phyloP scores from a whole-genome alignment of 129 eudicot species.

The Heracleum sosnowskyi region DNA sequence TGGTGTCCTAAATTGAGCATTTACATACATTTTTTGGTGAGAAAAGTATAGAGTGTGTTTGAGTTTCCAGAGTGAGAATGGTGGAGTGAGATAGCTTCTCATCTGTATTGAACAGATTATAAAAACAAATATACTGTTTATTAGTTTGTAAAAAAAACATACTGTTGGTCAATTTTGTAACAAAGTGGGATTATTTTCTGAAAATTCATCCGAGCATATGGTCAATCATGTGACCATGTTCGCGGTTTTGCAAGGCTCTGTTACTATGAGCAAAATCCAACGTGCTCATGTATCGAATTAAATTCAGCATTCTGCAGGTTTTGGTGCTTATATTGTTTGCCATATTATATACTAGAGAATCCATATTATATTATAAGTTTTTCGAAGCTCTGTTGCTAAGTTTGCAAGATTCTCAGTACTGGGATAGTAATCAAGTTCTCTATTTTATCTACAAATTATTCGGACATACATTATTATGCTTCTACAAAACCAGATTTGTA shows the following conservation, averaged over 20 bases:
- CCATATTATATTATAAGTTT: no score
- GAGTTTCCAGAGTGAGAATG: not conserved
- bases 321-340: not conserved
- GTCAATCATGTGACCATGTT: not conserved
- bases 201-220: not conserved
- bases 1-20: not conserved
- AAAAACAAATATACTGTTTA: not conserved
- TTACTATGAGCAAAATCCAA: not conserved
- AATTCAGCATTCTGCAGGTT: not conserved
- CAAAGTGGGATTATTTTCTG: not conserved
- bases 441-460: no score
- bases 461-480: no score
- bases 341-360: not conserved
- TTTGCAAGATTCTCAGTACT: not conserved
- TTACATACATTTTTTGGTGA: not conserved
- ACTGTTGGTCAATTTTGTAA: not conserved
- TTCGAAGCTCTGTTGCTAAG: not conserved
- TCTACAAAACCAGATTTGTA: no score
- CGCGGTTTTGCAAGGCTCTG: not conserved
- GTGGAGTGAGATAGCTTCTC: not conserved
- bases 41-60: not conserved
- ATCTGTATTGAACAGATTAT: not conserved
- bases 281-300: not conserved
- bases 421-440: no score
- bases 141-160: not conserved